phyloP scores from a whole-genome alignment of 1,284 basidiomycete genomes.

The Marasmius fiardii region DNA sequence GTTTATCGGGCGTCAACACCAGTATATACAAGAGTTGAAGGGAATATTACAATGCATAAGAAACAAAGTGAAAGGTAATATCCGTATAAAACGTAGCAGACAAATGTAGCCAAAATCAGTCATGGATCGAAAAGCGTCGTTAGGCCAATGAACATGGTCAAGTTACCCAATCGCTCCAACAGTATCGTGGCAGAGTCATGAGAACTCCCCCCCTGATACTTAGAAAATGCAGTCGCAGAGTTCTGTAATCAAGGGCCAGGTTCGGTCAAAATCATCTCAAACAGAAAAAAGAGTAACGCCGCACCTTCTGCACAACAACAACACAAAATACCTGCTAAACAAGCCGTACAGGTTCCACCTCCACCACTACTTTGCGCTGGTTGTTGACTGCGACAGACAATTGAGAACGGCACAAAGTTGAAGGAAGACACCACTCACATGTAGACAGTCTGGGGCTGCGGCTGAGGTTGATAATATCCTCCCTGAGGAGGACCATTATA shows the following conservation, averaged over 20 bases:
- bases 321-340: slow-evolving; percentile 66
- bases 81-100: not conserved
- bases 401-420: not conserved
- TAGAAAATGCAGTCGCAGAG: slow-evolving; percentile 71
- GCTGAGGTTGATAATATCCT: slow-evolving; percentile 49
- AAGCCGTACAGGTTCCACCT: slow-evolving; percentile 59
- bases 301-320: slow-evolving; percentile 79
- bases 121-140: not conserved
- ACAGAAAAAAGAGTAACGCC: slow-evolving; percentile 22
- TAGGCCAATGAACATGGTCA: not conserved
- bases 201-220: slow-evolving; percentile 6
- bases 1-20: no score
- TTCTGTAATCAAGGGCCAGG: slow-evolving; percentile 38
- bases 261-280: not conserved
- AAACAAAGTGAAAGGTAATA: not conserved
- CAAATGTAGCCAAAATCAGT: not conserved
- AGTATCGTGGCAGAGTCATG: not conserved
- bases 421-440: slow-evolving; percentile 58
- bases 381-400: slow-evolving; percentile 45
- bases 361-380: slow-evolving; percentile 36
- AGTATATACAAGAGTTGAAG: slow-evolving; percentile 2
- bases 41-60: slow-evolving; percentile 1
- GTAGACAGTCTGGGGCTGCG: slow-evolving; percentile 69
- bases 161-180: slow-evolving; percentile 7
- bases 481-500: slow-evolving; percentile 29